Evolutionary conservation across 164 flowering plant species (phyloP).

Genomic region (Cinnamomum chago): DNA sequence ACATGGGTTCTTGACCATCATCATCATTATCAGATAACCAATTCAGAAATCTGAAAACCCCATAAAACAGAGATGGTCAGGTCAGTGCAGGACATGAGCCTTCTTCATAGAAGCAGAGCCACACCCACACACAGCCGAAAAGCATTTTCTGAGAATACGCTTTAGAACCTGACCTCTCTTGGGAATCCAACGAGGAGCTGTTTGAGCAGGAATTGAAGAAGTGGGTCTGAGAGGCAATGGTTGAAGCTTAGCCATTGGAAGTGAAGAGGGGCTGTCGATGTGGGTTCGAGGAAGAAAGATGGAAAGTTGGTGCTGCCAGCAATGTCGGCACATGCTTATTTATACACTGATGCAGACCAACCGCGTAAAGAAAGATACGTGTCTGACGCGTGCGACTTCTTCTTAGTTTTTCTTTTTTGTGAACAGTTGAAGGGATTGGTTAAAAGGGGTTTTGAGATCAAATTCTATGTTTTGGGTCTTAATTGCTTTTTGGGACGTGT

Average conservation of each 20-base stretch:
- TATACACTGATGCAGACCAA: too few relatives aligned
- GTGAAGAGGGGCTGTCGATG: too few relatives aligned
- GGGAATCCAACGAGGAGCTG: constrained; percentile 1
- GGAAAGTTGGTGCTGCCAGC: neutral
- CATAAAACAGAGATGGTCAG: neutral
- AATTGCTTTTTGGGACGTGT: too few relatives aligned
- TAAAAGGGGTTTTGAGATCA: too few relatives aligned
- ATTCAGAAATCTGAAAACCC: neutral
- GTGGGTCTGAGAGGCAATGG: neutral
- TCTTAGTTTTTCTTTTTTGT: too few relatives aligned
- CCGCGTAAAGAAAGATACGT: neutral
- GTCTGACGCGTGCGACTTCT: neutral
- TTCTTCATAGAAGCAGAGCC: neutral
- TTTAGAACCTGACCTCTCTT: constrained; percentile 2
- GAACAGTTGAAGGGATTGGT: too few relatives aligned
- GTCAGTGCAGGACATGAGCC: neutral
- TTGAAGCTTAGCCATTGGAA: constrained; percentile 2
- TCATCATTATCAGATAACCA: neutral
- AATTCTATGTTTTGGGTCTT: too few relatives aligned
- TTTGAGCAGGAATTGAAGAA: neutral
- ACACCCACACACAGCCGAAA: neutral
- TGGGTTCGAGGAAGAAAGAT: neutral
- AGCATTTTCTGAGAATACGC: neutral
- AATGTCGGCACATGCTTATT: neutral
- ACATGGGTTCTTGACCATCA: neutral